A percentile compares a stretch with the other conserved stretches of the same genome.
Conservation (phyloP, 148 eudicot genomes). For the Drosera capensis region DNA sequence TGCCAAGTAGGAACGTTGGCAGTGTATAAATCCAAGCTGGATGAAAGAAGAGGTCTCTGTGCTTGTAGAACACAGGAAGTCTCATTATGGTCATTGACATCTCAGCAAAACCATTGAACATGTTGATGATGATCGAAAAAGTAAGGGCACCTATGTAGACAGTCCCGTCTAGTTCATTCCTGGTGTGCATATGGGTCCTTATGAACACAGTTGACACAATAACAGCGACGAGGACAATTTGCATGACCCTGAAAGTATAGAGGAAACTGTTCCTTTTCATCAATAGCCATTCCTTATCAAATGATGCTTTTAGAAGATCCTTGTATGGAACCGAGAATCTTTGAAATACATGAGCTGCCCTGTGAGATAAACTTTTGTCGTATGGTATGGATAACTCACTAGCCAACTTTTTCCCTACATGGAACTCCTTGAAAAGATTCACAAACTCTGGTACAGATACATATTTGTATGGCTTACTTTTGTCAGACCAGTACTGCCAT, state of each 20-base stretch:
- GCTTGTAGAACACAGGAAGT: constrained; percentile 72
- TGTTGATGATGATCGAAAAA: constrained; percentile 42
- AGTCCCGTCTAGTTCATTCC: constrained; percentile 45
- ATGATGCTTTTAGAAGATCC: constrained; percentile 53
- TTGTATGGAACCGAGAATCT: constrained; percentile 37
- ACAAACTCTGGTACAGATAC: constrained; percentile 45
- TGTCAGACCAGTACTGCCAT: constrained; percentile 63
- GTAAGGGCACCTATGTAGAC: constrained; percentile 53
- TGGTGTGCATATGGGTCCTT: constrained; percentile 36
- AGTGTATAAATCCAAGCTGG: constrained; percentile 78
- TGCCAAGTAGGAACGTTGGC: constrained; percentile 56
- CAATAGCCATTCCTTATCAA: constrained; percentile 62
- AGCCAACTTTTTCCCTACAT: constrained; percentile 51
- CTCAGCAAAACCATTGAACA: constrained; percentile 78
- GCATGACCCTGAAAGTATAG: constrained; percentile 52
- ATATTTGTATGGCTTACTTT: constrained; percentile 32
- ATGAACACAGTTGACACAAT: constrained; percentile 49
- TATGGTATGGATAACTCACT: constrained; percentile 58
- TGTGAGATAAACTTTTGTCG: constrained; percentile 40
- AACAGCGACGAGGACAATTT: constrained; percentile 43
- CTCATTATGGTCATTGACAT: constrained; percentile 43
- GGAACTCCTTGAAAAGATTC: constrained; percentile 46
- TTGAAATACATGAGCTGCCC: constrained; percentile 38
- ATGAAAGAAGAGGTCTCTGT: constrained; percentile 58
- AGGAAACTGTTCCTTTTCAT: constrained; percentile 63